Evolutionary conservation across 179 eudicot species (phyloP).

Genomic region (Sideroxylon spinosum): DNA sequence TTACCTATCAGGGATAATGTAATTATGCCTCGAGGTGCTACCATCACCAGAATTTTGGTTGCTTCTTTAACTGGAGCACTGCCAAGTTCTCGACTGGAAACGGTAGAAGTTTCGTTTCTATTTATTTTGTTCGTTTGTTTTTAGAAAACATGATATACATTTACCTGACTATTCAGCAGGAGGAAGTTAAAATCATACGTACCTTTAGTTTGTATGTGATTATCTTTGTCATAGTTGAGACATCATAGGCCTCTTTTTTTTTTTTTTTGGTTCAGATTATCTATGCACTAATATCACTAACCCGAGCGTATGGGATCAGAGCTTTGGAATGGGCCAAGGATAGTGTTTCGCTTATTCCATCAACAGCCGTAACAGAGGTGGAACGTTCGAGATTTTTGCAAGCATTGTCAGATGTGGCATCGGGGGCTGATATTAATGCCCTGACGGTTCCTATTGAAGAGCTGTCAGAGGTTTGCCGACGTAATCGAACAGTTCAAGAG

Average conservation of each 20-base stretch:
- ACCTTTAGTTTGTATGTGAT: not conserved
- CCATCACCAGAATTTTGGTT: conserved; percentile 72
- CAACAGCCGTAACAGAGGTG: conserved; percentile 69
- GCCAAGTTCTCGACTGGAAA: conserved; percentile 85
- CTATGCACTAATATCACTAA: conserved; percentile 63
- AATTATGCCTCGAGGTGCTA: conserved; percentile 77
- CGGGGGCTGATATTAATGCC: conserved; percentile 51
- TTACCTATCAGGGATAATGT: conserved; percentile 65
- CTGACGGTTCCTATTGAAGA: conserved; percentile 76
- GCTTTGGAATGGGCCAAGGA: conserved; percentile 86
- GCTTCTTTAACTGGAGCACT: conserved; percentile 94
- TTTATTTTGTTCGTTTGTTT: not conserved
- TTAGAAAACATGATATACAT: not conserved
- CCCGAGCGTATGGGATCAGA: conserved; percentile 59
- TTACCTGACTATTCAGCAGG: not conserved
- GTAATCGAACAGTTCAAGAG: conserved; percentile 91
- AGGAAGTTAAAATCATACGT: not conserved
- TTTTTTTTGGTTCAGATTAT: conserved; percentile 83
- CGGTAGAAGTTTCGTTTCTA: conserved; percentile 34
- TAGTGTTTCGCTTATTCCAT: conserved; percentile 64
- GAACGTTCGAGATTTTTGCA: conserved; percentile 72
- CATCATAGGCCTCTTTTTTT: not conserved
- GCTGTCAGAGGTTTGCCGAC: conserved; percentile 90
- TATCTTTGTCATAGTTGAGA: not conserved
- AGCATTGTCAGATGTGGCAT: conserved; percentile 73